Percentiles rank a stretch among this genome's conserved stretches.
Evolutionary conservation across 1,284 basidiomycete species (phyloP).

Genomic region (Fomitopsis palustris): DNA sequence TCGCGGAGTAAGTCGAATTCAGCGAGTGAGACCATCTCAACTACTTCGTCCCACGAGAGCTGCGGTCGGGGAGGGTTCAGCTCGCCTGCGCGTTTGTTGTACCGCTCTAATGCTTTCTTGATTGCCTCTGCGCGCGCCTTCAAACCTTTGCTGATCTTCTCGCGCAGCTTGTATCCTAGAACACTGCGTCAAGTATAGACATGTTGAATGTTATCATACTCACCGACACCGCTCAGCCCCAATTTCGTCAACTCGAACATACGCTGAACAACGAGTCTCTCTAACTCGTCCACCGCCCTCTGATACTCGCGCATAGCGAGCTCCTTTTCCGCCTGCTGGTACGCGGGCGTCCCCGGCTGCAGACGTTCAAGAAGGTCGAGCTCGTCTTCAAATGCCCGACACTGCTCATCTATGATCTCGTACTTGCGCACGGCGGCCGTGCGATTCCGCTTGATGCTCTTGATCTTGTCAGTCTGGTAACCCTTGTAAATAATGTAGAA

Average conservation of each 20-base stretch:
- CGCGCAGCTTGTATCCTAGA: conserved; percentile 10
- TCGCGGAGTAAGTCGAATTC: conserved; percentile 13
- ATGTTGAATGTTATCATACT: not conserved
- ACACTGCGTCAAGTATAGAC: no score
- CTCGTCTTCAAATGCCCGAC: not conserved
- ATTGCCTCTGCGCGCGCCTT: conserved; percentile 6
- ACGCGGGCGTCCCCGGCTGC: no score
- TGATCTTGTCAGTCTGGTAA: no score
- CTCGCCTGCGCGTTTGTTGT: conserved; percentile 1
- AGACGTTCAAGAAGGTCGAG: not conserved
- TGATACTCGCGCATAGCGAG: conserved; percentile 13
- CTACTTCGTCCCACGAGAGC: not conserved
- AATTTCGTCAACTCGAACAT: conserved; percentile 24
- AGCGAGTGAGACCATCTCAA: conserved; percentile 4
- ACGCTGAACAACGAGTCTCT: conserved; percentile 20
- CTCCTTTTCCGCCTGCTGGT: no score
- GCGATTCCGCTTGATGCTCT: no score
- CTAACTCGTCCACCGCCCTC: conserved; percentile 17
- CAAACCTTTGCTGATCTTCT: conserved; percentile 10
- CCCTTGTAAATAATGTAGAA: no score
- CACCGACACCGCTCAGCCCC: conserved; percentile 19
- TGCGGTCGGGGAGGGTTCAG: conserved; percentile 3
- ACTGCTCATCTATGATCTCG: no score
- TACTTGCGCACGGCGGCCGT: no score
- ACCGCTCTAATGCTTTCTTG: conserved; percentile 1